A percentile compares a stretch with the other conserved stretches of the same genome.
Evolutionary conservation across 1,284 basidiomycete genomes (phyloP).

Genomic region (Rhodotorula sp.): DNA sequence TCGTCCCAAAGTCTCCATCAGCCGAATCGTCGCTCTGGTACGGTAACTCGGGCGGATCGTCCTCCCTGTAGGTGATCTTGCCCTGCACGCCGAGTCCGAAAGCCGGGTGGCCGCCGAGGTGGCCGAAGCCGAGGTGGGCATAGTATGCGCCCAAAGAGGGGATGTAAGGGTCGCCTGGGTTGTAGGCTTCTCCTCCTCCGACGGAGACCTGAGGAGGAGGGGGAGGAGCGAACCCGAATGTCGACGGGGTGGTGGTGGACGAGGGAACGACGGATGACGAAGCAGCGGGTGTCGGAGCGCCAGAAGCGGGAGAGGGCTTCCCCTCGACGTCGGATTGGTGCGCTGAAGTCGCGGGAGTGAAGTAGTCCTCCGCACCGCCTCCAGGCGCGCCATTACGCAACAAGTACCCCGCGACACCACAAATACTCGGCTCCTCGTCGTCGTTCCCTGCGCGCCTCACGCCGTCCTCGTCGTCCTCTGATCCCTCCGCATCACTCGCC

Average conservation of each 20-base stretch:
- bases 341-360: slow-evolving; percentile 5
- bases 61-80: background rate
- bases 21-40: slow-evolving; percentile 5
- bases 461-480: too few species aligned
- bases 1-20: slow-evolving; percentile 4
- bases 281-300: background rate
- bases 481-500: background rate
- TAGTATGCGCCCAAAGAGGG: background rate
- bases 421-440: background rate
- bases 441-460: background rate
- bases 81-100: background rate
- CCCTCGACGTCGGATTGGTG: slow-evolving; percentile 4
- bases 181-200: slow-evolving; percentile 1
- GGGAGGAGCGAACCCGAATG: background rate
- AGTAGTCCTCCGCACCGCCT: background rate
- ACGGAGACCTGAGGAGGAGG: background rate
- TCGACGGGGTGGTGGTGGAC: background rate
- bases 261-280: background rate
- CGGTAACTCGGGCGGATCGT: background rate
- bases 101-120: background rate
- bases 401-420: background rate
- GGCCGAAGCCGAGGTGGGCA: background rate
- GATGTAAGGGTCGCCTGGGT: slow-evolving; percentile 18
- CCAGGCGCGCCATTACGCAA: too few species aligned
- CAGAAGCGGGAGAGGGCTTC: background rate